These are phyloP conservation scores for Mycena epipterygia DNA, from an alignment of 768 basidiomycete species.

Conservation along the genomic window DNA sequence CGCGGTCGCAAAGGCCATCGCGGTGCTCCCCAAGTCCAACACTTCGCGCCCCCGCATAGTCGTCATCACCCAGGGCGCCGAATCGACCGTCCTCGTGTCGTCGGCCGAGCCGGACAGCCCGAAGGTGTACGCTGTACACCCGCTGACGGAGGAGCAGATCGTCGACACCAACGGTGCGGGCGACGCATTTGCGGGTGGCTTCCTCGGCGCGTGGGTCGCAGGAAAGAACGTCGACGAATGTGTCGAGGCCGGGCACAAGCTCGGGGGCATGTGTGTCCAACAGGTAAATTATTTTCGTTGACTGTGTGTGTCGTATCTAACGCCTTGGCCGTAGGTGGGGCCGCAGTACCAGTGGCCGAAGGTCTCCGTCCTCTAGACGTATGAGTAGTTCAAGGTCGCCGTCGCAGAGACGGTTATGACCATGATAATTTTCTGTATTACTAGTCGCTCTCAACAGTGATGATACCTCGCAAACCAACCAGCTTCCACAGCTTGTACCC, in stretches of 20 bases:
- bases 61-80: slow-evolving; percentile 91
- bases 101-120: slow-evolving; percentile 66
- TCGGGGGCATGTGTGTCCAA: slow-evolving; percentile 89
- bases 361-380: slow-evolving; percentile 40
- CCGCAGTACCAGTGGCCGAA: slow-evolving; percentile 69
- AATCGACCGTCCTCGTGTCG: slow-evolving; percentile 82
- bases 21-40: slow-evolving; percentile 83
- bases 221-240: slow-evolving; percentile 85
- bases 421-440: slow-evolving; percentile 16
- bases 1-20: slow-evolving; percentile 81
- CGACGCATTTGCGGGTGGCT: slow-evolving; percentile 97
- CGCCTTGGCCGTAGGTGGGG: slow-evolving; percentile 52
- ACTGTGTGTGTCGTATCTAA: not conserved
- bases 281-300: slow-evolving; percentile 60
- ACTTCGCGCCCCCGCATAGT: slow-evolving; percentile 82
- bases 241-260: slow-evolving; percentile 87
- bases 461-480: slow-evolving; percentile 31
- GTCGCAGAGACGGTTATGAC: not conserved
- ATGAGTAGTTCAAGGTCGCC: not conserved
- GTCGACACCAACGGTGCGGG: slow-evolving; percentile 99
- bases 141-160: slow-evolving; percentile 73
- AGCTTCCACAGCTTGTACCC: slow-evolving; percentile 40
- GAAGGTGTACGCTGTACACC: slow-evolving; percentile 70
- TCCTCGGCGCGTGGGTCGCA: slow-evolving; percentile 86
- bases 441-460: slow-evolving; percentile 42